Evolutionary conservation across 345 rosid genomes (phyloP), one percentile per base, ranked within the genome.

Genomic region (Hypericum perforatum): DNA sequence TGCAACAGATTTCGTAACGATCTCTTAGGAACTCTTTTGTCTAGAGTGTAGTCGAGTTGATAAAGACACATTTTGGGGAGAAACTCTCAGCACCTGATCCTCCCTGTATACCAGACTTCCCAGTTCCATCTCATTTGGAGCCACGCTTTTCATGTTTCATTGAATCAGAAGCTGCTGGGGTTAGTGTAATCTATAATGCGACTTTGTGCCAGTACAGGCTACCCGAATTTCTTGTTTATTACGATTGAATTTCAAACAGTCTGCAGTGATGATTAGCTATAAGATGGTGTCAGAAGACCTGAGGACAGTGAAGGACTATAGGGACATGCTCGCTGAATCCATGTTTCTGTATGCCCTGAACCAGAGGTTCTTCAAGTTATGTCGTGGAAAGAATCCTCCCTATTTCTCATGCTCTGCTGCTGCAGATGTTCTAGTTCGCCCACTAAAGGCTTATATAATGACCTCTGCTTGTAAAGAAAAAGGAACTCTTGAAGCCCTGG

Each of bases 81-180:
- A 86, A 84, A 69, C 37, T 38, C 58, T 65, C 80, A 15, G 78
- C 60, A 58, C 59, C 65, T 37, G 68, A 64, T 32, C 78, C 70
- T 58, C 86, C 71, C 44, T 11, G 52, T 9, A 56, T 84, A 64
- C 90, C 94, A 58, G 39, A 71, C 11, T 80, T 75, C 72, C 67
- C 72, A 43, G 86, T 90, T 74, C 94, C 94, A 63, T 72, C 86
- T 53, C 97, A 90, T 48, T 66, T 74, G 68, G 81, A 80, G 64
- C 82, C 97, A 44, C 82, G 78, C 6, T 76, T 78, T 67, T 90
- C 89, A 51, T 82, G 88, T 78, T 82, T 80, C 65, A 84, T 78
- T 57, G 97, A 90, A 76, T 69, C 91, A 45, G 97, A 86, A 76
- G 91, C 95, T 72, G 78, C 82, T 54, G 95, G 91, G 86, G 97